Evolutionary conservation across 192 early-diverging fungal genomes (phyloP), one percentile per base, ranked within the genome.

Genomic region (Coemansia sp.): DNA sequence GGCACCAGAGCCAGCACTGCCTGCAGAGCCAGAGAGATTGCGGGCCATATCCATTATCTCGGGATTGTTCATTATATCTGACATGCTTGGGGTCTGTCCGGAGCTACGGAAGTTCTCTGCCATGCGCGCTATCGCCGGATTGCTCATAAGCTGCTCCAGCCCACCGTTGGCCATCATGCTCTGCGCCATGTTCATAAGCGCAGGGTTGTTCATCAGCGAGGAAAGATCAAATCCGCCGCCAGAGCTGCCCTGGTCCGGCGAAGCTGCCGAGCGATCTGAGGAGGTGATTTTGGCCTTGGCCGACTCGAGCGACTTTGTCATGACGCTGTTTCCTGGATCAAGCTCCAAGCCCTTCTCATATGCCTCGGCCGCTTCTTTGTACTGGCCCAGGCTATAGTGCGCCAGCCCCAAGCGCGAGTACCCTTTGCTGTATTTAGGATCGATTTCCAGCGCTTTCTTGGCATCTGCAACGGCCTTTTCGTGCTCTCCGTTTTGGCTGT

Each of bases 151-250:
- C 11, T 83, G 65, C 59, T 86, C 83, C 46, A 91, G 72, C n/a
- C 86, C 89, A 53, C 87, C 88, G 21, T 87, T 87, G 36, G 85
- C 82, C 88, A 93, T 88, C 85, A 98, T 91, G 68, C 86, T 86
- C 76, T 81, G 91, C 55, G 91, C 96, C 94, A 97, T 97, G 65
- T 78, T 81, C 94, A 97, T 97, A 55, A 99, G 79, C 20, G 86
- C 87, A 15, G 96, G 96, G 84, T 99, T 95, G 70, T 69, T 91
- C 86, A 96, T 79, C 79, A 97, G 80, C 44, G 88, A 79, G 11
- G 78, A 85, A 53, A 92, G 71, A 66, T 94, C 91, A 76, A 91
- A 80, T 39, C 87, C 87, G 26, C 87, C 85, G 12, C 82, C 74
- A 51, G 81, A 83, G 65, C 81, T 14, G 41, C 15, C 13, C 83